phyloP scores from a whole-genome alignment of 192 early-diverging fungal genomes.

The Radiomyces spectabilis region DNA sequence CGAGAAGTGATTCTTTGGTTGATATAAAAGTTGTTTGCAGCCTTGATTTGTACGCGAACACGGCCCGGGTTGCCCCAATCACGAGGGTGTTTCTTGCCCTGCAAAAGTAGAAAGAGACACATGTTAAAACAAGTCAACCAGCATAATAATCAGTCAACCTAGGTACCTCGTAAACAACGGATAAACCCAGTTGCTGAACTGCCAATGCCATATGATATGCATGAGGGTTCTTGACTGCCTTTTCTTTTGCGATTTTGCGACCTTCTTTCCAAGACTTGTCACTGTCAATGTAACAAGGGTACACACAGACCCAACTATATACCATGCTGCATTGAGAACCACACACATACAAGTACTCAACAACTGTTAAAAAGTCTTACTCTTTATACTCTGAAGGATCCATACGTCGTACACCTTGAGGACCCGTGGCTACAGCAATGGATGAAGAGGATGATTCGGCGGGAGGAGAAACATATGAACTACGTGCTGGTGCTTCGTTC shows the following conservation, averaged over 20 bases:
- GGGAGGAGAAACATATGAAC: background rate
- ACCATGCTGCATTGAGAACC: no score
- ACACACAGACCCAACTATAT: conserved; percentile 61
- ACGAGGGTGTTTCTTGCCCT: conserved; percentile 56
- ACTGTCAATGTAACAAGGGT: conserved; percentile 66
- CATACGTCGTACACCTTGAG: conserved; percentile 13
- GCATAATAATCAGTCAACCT: no score
- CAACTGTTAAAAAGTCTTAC: conserved; percentile 8
- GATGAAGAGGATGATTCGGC: background rate
- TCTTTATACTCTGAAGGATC: conserved; percentile 23
- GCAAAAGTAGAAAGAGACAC: background rate
- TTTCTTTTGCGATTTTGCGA: conserved; percentile 44
- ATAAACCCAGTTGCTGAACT: conserved; percentile 47
- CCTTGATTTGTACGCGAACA: conserved; percentile 55
- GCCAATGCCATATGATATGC: conserved; percentile 59
- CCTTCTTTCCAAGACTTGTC: conserved; percentile 50
- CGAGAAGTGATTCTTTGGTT: conserved; percentile 39
- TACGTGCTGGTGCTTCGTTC: no score
- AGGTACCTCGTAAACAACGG: conserved; percentile 61
- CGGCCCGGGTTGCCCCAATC: conserved; percentile 68
- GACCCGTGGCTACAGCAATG: conserved; percentile 6
- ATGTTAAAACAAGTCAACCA: no score
- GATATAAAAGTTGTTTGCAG: conserved; percentile 31
- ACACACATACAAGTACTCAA: no score
- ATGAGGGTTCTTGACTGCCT: conserved; percentile 50